These are phyloP conservation scores for Colletotrichum caudatum DNA, from an alignment of 2,329 filamentous ascomycete genomes.

Conservation along the genomic window DNA sequence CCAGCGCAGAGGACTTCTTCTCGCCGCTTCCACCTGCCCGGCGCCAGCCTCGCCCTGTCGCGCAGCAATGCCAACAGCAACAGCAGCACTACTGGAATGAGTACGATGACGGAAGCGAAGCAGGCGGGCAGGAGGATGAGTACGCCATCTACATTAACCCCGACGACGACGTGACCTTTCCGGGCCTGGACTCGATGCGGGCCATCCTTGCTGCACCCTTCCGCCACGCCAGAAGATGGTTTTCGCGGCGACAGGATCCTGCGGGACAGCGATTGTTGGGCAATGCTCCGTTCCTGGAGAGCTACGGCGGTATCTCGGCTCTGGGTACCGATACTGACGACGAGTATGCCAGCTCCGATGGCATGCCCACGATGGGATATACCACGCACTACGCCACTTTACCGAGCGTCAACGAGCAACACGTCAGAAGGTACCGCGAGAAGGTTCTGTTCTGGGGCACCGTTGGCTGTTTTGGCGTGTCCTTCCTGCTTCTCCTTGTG, in stretches of 20 bases:
- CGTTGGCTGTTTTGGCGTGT: slow-evolving; percentile 66
- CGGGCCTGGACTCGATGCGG: slow-evolving; percentile 72
- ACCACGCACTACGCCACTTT: slow-evolving; percentile 65
- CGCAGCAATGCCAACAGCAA: slow-evolving; percentile 42
- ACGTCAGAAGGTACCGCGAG: slow-evolving; percentile 64
- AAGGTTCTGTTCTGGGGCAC: slow-evolving; percentile 66
- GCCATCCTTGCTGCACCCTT: slow-evolving; percentile 63
- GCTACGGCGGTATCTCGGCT: slow-evolving; percentile 43
- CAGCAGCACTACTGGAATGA: slow-evolving; percentile 81
- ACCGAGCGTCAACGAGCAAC: slow-evolving; percentile 65
- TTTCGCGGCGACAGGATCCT: slow-evolving; percentile 47
- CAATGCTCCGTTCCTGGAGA: slow-evolving; percentile 28
- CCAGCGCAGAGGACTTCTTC: slow-evolving; percentile 31
- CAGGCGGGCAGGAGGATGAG: slow-evolving; percentile 64
- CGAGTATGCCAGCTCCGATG: slow-evolving; percentile 66
- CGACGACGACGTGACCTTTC: slow-evolving; percentile 69
- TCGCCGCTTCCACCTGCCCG: slow-evolving; percentile 28
- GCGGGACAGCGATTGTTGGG: slow-evolving; percentile 28
- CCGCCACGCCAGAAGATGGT: slow-evolving; percentile 65
- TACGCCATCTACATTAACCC: slow-evolving; percentile 84
- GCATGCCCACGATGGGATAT: slow-evolving; percentile 62
- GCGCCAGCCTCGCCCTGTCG: slow-evolving; percentile 45
- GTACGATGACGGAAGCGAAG: slow-evolving; percentile 84
- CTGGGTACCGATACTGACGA: slow-evolving; percentile 56
- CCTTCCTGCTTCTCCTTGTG: slow-evolving; percentile 73